Conservation (phyloP, 1,284 basidiomycete species). For the Boletus semigastroideus region DNA sequence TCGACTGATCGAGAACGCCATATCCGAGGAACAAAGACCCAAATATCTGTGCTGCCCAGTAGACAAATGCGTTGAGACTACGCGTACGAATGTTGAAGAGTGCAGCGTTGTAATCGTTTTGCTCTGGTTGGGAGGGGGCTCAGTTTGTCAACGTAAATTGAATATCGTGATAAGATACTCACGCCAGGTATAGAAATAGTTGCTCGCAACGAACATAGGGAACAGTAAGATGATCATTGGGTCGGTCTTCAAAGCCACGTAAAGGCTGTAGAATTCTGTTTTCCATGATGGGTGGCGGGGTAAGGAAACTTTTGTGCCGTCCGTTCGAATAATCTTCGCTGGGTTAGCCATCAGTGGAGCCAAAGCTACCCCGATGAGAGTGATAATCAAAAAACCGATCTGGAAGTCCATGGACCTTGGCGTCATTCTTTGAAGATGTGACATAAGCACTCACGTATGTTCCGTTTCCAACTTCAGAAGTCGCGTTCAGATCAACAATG, state of each 20-base stretch:
- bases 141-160: background rate
- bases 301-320: conserved; percentile 65
- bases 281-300: conserved; percentile 71
- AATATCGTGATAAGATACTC: conserved; percentile 2
- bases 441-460: conserved; percentile 52
- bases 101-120: conserved; percentile 52
- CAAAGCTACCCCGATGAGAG: conserved; percentile 60
- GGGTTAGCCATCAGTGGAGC: conserved; percentile 71
- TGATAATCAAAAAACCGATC: conserved; percentile 75
- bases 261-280: conserved; percentile 51
- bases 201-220: conserved; percentile 71
- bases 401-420: conserved; percentile 25
- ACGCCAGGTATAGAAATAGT: conserved; percentile 65
- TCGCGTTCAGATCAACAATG: conserved; percentile 7
- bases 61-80: conserved; percentile 38
- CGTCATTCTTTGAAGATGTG: background rate
- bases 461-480: conserved; percentile 48
- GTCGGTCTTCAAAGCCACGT: conserved; percentile 53
- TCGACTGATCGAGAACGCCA: conserved; percentile 24
- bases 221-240: conserved; percentile 59
- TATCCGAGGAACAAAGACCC: conserved; percentile 40
- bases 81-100: conserved; percentile 51
- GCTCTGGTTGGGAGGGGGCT: conserved; percentile 34
- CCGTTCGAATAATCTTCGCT: conserved; percentile 63
- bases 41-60: conserved; percentile 41